Evolutionary conservation across 2,329 filamentous ascomycete species (phyloP).

Genomic region (Botrytis squamosa): DNA sequence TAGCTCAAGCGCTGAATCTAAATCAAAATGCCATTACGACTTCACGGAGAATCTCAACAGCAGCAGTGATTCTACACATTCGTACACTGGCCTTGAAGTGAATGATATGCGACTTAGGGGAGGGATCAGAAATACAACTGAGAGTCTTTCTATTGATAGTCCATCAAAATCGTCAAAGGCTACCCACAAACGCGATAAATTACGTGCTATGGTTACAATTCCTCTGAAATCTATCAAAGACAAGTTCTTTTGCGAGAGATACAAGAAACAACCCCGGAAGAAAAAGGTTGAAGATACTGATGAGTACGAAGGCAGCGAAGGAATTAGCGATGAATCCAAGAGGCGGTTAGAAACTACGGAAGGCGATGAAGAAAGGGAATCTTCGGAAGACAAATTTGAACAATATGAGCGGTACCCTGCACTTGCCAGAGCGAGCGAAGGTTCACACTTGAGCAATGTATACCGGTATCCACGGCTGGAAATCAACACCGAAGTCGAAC

Average conservation of each 20-base stretch:
- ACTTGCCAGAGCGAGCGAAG: background rate
- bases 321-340: background rate
- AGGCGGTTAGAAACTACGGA: background rate
- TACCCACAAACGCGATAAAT: background rate
- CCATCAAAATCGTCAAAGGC: no score
- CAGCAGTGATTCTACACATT: background rate
- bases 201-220: no score
- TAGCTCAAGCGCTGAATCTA: no score
- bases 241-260: background rate
- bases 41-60: background rate
- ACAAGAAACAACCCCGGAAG: background rate
- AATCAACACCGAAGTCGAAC: background rate
- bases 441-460: background rate
- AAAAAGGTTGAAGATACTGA: background rate
- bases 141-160: no score
- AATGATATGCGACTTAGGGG: background rate
- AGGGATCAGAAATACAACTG: accelerated
- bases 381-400: background rate
- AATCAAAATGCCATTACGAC: background rate
- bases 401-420: background rate
- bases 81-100: background rate
- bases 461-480: background rate
- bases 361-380: background rate
- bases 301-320: background rate
- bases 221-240: background rate